A percentile compares a stretch with the other conserved stretches of the same genome.
Evolutionary conservation across 108 stramenopile species (phyloP).

Genomic region (Cyclotella sp.): DNA sequence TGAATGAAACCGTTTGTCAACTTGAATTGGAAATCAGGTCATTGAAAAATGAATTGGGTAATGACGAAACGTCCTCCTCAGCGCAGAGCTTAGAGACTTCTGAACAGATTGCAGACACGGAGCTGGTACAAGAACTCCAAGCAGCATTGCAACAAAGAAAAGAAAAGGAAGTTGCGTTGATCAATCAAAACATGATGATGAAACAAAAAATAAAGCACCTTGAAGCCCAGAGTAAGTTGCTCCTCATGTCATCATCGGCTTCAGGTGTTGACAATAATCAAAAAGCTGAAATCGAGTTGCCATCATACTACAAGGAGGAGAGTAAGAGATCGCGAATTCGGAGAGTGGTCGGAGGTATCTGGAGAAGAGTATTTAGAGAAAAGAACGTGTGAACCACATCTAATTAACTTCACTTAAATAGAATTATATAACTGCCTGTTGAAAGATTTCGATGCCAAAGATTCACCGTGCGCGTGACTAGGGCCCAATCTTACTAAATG

Average conservation of each 20-base stretch:
- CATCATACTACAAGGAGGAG: constrained; percentile 48
- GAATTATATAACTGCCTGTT: too few species aligned
- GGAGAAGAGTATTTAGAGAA: constrained; percentile 39
- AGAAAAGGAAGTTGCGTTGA: constrained; percentile 39
- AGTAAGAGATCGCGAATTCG: constrained; percentile 24
- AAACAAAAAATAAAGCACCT: constrained; percentile 35
- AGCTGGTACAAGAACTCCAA: constrained; percentile 31
- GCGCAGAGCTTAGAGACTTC: neutral
- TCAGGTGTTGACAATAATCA: constrained; percentile 7
- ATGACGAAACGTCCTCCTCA: neutral
- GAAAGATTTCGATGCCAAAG: too few species aligned
- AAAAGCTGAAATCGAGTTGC: constrained; percentile 16
- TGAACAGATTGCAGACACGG: neutral
- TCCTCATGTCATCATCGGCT: neutral
- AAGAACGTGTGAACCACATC: neutral
- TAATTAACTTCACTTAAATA: too few species aligned
- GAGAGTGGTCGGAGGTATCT: constrained; percentile 27
- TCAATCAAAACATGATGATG: constrained; percentile 52
- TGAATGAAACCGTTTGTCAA: constrained; percentile 42
- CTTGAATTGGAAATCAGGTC: constrained; percentile 41
- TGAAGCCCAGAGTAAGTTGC: constrained; percentile 23
- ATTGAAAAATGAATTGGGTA: constrained; percentile 20
- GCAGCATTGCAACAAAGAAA: constrained; percentile 36
- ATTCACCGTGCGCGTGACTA: too few species aligned
- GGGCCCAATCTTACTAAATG: too few species aligned